Evolutionary conservation across 1,284 basidiomycete species (phyloP), one percentile per base, ranked within the genome.

Genomic region (Apiotrichum gamsii): DNA sequence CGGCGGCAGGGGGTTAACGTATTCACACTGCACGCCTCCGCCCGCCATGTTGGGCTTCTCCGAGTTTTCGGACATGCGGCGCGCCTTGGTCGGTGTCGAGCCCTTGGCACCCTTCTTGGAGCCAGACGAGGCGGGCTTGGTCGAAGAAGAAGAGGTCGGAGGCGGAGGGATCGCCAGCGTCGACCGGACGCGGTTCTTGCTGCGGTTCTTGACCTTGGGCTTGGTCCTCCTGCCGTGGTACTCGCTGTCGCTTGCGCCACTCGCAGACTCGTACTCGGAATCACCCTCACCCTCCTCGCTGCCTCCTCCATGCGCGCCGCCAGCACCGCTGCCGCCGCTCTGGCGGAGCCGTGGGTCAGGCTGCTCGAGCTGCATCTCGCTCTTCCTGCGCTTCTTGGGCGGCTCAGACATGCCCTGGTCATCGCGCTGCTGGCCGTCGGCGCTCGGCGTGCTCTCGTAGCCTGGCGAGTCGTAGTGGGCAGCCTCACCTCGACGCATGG

Each of bases 1-100:
- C 21, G 69, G 69, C 28, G 65, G 65, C 34, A 69, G 51, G 16
- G 69, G 69, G 43, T 68, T 69, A 47, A 66, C 58, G 41, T 70
- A 70, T 35, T 67, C 63, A 48, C 67, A 70, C 43, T 69, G 69
- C 8, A 70, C 65, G 15, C 65, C 65, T 19, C 47, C 57, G 24
- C 49, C 39, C 9, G 25, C 14, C 15, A 31, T 32, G 21, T 45
- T 54, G 54, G 23, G 54, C 41, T 23, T 39, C 37, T 31, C 11
- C 14, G 31, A 34, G 20, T 29, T 32, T 11, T 39, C 40, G 36
- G 40, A 40, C 21, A 33, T n/a, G 16, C 47, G 43, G 9, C 51
- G 43, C 14, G 24, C 32, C 5, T 23, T 23, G 14, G 24, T 25
- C 19, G 39, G 19, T 20, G 28, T 38, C 5, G 18, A 16, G n/a